Base-by-base conservation (phyloP, 2,329 filamentous ascomycete species). In the Colletotrichum brevisporum region DNA sequence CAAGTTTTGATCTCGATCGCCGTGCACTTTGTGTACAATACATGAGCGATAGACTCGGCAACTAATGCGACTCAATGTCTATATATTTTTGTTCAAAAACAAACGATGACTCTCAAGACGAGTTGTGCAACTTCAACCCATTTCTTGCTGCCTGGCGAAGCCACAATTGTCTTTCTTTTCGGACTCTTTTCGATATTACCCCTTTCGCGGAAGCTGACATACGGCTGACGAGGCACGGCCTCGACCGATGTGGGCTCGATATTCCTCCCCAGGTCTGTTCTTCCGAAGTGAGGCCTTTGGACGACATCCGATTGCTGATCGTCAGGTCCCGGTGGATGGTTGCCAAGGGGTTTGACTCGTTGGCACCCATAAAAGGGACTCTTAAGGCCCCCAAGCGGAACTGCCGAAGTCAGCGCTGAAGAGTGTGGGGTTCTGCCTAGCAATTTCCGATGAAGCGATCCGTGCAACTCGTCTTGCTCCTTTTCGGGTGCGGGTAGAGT, bases 371-470 rank as follows among this genome's bases (percentile, higher is more conserved):
- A 60, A 39, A 6, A 36, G 39, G 36, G 18, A 21, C n/a, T 13
- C n/a, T 15, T 10, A 39, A 13, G 4, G 15, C 18, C 12, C 21
- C 54, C 6, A 13, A 24, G n/a, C 21, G 54, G 54, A 65, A 55
- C 21, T 55, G 41, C 43, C 50, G 61, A 48, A 59, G 50, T 36
- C 48, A 51, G 50, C 54, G 24, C 6, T 55, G 43, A 55, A 51
- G 31, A 50, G 9, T 50, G 50, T 65, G 66, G 66, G 61, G 66
- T 24, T 43, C 61, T 58, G 41, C 21, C 50, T 41, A 65, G 26
- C 47, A 68, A 68, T 59, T 57, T 68, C 65, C 61, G 65, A 68
- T 57, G 65, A 54, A n/a, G 48, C 48, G 41, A 59, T 27, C 54
- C 48, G 41, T 68, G 61, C 48, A 59, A 58, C 61, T 36, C 24